Evolutionary conservation across 176 grass and related monocot species (phyloP).

Genomic region (Neostapfia colusana): DNA sequence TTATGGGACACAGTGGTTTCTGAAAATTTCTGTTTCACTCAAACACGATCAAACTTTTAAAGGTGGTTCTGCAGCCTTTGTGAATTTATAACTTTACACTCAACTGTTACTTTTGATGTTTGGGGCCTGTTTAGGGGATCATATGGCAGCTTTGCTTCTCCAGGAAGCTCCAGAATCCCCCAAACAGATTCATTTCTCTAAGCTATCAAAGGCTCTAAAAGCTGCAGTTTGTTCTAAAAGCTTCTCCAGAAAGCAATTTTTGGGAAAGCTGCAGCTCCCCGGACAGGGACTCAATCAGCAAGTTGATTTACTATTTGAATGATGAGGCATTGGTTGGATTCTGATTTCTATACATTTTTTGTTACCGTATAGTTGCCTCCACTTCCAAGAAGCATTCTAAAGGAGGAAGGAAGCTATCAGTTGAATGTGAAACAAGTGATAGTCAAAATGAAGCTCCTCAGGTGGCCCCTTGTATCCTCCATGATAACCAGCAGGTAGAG

Average conservation of each 20-base stretch:
- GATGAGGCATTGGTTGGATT: constrained; percentile 6
- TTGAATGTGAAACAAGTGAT: constrained; percentile 21
- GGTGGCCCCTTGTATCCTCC: constrained; percentile 3
- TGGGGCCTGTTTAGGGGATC: too few species aligned
- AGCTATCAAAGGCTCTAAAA: too few species aligned
- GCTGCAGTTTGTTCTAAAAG: too few species aligned
- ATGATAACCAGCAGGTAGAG: constrained; percentile 38
- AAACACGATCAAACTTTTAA: neutral
- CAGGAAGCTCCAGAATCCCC: too few species aligned
- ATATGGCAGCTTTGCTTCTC: too few species aligned
- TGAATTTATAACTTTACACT: neutral
- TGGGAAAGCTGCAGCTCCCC: too few species aligned
- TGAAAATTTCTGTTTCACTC: constrained; percentile 9
- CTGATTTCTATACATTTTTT: constrained; percentile 23
- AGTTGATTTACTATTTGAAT: constrained; percentile 11
- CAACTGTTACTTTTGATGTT: neutral
- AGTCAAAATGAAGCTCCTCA: constrained; percentile 41
- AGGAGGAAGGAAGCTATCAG: constrained; percentile 42
- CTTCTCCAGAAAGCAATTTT: too few species aligned
- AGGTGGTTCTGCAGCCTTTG: neutral
- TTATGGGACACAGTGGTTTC: constrained; percentile 23
- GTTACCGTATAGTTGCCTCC: constrained; percentile 31
- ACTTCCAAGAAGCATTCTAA: constrained; percentile 36
- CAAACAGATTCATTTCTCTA: too few species aligned
- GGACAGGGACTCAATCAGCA: neutral